Conservation (phyloP, 257 asterid genomes). For the Euphrasia confusa region DNA sequence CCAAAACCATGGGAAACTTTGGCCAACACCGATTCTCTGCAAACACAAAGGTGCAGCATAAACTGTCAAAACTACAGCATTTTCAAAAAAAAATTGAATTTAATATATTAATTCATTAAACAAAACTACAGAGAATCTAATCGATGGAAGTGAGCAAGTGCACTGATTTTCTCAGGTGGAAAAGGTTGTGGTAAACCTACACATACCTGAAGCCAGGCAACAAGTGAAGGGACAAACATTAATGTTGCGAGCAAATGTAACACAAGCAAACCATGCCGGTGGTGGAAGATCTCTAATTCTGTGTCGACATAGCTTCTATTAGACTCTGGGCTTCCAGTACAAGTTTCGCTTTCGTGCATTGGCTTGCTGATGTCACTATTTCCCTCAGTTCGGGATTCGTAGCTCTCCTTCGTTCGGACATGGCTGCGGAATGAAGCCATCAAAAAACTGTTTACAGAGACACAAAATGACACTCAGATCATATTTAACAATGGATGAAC, state of each 20-base stretch:
- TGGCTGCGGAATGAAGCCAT: slow-evolving; percentile 86
- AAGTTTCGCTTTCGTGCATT: slow-evolving; percentile 33
- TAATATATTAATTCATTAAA: not conserved
- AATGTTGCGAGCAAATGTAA: slow-evolving; percentile 73
- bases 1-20: slow-evolving; percentile 67
- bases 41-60: slow-evolving; percentile 13
- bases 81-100: not conserved
- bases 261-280: slow-evolving; percentile 76
- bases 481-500: slow-evolving; percentile 17
- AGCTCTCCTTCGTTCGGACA: slow-evolving; percentile 46
- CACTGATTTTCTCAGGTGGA: slow-evolving; percentile 7
- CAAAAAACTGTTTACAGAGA: slow-evolving; percentile 61
- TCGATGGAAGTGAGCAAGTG: not conserved
- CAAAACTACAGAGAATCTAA: slow-evolving; percentile 8
- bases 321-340: slow-evolving; percentile 50
- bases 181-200: not conserved
- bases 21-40: slow-evolving; percentile 73
- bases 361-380: slow-evolving; percentile 33
- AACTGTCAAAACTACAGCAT: not conserved
- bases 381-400: slow-evolving; percentile 37
- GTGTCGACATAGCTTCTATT: slow-evolving; percentile 65
- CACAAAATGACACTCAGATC: slow-evolving; percentile 36
- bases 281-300: slow-evolving; percentile 83
- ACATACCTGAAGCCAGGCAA: slow-evolving; percentile 89
- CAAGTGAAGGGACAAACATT: slow-evolving; percentile 82